Evolutionary conservation across 2,329 filamentous ascomycete species (phyloP), one percentile per base, ranked within the genome.

Genomic region (Monilinia fructigena): DNA sequence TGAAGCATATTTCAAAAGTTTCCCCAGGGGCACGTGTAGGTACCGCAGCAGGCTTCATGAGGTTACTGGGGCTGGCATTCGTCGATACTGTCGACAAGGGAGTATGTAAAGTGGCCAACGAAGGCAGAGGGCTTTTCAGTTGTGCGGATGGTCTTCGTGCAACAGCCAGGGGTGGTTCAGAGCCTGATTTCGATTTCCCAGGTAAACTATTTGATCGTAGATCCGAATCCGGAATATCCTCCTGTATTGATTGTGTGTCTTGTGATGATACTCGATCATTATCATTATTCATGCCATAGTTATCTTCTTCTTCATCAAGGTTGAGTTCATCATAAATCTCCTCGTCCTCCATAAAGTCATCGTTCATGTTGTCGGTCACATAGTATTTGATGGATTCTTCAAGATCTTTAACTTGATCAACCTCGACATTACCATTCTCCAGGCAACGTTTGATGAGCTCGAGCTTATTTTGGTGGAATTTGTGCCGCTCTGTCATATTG

Each of bases 331-430:
- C 93, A 80, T 98, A 99, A 78, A 99, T 89, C 70, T 87, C 89
- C 74, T 99, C 95, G 76, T 98, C 93, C 74, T 97, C 93, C 78
- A 92, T 89, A 79, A 92, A 98, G 76, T 98, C 94, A 55, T 91
- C 85, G 72, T 91, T 92, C 80, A 90, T 88, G 72, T 93, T 93
- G 76, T 95, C 93, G 65, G 93, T 88, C 59, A 98, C 93, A 77
- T 98, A 99, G 80, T 97, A 97, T 74, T 89, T 89, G 78, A 99
- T 98, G 77, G 87, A 89, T 72, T 98, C 94, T 77, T 97, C 92
- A 64, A 98, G 82, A 2, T 95, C 91, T 70, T 87, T 89, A 72
- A 99, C 93, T 77, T 95, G 89, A 6, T 93, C 91, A 26, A 89
- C 85, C 67, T 98, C 94, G 72, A 98, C 86, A 70, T 89, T 92